phyloP scores from a whole-genome alignment of 2,329 filamentous ascomycete species.

The Graphium sp. region DNA sequence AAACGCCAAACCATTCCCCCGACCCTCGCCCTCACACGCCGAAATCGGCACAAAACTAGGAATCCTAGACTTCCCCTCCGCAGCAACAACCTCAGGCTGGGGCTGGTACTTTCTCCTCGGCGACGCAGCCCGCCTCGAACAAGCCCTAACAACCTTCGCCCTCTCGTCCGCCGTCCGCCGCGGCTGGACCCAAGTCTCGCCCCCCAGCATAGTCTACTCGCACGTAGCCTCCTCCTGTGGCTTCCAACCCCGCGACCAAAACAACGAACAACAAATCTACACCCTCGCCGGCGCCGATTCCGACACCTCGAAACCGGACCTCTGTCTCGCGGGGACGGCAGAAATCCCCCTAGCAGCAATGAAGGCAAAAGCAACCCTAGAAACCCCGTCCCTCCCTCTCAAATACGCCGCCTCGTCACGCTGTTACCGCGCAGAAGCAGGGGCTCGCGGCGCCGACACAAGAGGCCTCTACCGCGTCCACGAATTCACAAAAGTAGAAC shows the following conservation, averaged over 20 bases:
- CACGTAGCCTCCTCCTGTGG: conserved; percentile 85
- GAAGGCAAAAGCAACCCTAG: conserved; percentile 58
- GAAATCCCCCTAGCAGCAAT: conserved; percentile 91
- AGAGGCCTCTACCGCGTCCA: conserved; percentile 95
- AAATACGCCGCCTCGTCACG: conserved; percentile 72
- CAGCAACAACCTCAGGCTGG: conserved; percentile 76
- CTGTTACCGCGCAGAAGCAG: conserved; percentile 93
- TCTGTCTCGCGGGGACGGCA: conserved; percentile 72
- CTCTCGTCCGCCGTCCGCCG: conserved; percentile 52
- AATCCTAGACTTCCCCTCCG: conserved; percentile 76
- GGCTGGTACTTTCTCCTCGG: conserved; percentile 96
- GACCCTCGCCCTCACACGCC: conserved; percentile 49
- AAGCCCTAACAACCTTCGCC: conserved; percentile 79
- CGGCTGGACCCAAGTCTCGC: conserved; percentile 68
- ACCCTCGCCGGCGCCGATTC: conserved; percentile 46
- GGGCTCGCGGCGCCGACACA: conserved; percentile 73
- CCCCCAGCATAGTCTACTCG: conserved; percentile 80
- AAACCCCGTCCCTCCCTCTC: conserved; percentile 49
- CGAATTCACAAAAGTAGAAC: conserved; percentile 96
- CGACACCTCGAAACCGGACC: conserved; percentile 44
- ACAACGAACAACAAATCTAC: conserved; percentile 89
- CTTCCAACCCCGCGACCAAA: conserved; percentile 81
- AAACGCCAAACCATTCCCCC: conserved; percentile 8
- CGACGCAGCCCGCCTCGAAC: conserved; percentile 84
- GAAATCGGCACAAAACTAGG: conserved; percentile 75